Evolutionary conservation across 441 rosid species (phyloP).

Genomic region (Erodium moschatum): DNA sequence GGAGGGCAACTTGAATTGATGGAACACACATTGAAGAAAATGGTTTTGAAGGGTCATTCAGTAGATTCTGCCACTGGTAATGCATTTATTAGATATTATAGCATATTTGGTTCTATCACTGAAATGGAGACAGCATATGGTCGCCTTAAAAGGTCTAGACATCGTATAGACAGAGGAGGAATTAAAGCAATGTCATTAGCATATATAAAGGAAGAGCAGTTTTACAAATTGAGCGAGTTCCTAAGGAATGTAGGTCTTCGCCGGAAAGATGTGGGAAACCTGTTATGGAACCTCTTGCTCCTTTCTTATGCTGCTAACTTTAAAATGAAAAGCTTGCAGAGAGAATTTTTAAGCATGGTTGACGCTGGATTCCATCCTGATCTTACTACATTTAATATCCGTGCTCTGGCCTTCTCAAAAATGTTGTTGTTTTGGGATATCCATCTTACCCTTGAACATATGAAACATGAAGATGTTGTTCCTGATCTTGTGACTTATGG

Average conservation of each 20-base stretch:
- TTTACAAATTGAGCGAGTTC: slow-evolving; percentile 53
- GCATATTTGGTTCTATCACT: slow-evolving; percentile 42
- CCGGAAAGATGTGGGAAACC: slow-evolving; percentile 49
- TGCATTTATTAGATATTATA: slow-evolving; percentile 42
- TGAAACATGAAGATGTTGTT: slow-evolving; percentile 44
- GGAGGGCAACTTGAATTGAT: slow-evolving; percentile 50
- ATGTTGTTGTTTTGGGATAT: slow-evolving; percentile 79
- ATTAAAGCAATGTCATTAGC: slow-evolving; percentile 52
- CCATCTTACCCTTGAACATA: slow-evolving; percentile 70
- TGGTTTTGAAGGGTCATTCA: slow-evolving; percentile 38
- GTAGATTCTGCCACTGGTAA: slow-evolving; percentile 45
- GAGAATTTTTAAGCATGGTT: slow-evolving; percentile 53
- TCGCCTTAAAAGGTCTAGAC: slow-evolving; percentile 48
- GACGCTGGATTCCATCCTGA: slow-evolving; percentile 57
- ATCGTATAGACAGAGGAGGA: slow-evolving; percentile 42
- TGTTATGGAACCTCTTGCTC: slow-evolving; percentile 61
- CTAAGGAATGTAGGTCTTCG: slow-evolving; percentile 52
- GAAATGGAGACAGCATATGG: slow-evolving; percentile 58
- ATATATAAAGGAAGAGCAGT: slow-evolving; percentile 39
- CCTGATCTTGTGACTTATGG: slow-evolving; percentile 73
- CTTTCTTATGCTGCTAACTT: slow-evolving; percentile 63
- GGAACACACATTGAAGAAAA: slow-evolving; percentile 42
- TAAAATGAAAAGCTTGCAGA: slow-evolving; percentile 78
- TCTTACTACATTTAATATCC: slow-evolving; percentile 54
- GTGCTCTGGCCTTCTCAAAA: slow-evolving; percentile 60